These are phyloP conservation scores for Leucocoprinus sp. DNA, from an alignment of 768 basidiomycete species.

Conservation along the genomic window DNA sequence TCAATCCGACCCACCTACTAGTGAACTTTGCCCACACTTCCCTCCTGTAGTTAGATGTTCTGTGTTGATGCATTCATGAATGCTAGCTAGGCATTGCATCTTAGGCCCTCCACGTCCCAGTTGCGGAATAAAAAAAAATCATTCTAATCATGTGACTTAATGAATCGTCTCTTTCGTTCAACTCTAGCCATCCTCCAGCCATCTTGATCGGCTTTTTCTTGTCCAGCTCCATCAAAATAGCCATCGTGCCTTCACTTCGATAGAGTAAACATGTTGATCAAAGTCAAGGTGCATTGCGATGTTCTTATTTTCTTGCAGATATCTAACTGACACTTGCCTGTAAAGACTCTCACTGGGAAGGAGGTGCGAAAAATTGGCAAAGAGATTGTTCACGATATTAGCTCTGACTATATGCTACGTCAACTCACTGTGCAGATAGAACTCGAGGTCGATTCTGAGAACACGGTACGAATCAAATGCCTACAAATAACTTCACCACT, in stretches of 20 bases:
- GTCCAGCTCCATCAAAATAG: background rate
- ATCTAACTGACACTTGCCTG: background rate
- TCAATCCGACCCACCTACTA: too few relatives aligned
- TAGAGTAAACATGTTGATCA: conserved; percentile 59
- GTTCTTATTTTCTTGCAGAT: conserved; percentile 2
- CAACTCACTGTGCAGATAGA: conserved; percentile 59
- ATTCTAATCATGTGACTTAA: conserved; percentile 7
- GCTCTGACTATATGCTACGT: conserved; percentile 8
- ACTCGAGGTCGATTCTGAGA: conserved; percentile 86
- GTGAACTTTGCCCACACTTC: too few relatives aligned
- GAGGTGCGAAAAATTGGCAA: conserved; percentile 53
- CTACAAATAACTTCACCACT: background rate
- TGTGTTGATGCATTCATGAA: too few relatives aligned
- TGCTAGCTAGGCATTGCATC: background rate
- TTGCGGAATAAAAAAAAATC: too few relatives aligned
- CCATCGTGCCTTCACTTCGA: background rate
- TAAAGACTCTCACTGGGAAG: conserved; percentile 91
- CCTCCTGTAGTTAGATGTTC: too few relatives aligned
- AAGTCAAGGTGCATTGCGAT: conserved; percentile 63
- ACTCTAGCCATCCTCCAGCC: conserved; percentile 2
- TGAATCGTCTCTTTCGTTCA: conserved; percentile 5
- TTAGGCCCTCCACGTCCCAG: background rate
- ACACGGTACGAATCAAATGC: conserved; percentile 54
- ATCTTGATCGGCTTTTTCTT: background rate
- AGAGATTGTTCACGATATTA: conserved; percentile 8